These are phyloP conservation scores for Pseudonitzschia delicatissima DNA, from an alignment of 108 stramenopile species.

Conservation along the genomic window DNA sequence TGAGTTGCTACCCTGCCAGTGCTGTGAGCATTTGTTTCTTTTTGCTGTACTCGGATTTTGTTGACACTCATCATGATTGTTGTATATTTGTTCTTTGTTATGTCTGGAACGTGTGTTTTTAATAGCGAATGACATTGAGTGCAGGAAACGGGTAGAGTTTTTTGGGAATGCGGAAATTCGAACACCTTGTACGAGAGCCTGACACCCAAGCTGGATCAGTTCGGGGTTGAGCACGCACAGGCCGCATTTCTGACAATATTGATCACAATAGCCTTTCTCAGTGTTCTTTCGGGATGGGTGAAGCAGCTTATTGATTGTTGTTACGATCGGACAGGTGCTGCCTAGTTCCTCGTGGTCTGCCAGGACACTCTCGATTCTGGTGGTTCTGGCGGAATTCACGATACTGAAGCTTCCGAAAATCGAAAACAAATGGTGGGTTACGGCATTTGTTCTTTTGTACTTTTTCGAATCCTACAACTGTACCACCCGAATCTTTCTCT, in stretches of 20 bases:
- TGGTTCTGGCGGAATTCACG: slow-evolving; percentile 6
- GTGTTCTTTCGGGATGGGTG: slow-evolving; percentile 30
- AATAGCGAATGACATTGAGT: too few relatives aligned
- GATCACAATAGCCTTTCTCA: slow-evolving; percentile 22
- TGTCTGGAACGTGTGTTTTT: too few relatives aligned
- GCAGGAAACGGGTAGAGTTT: slow-evolving; percentile 77
- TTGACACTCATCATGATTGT: too few relatives aligned
- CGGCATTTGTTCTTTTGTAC: slow-evolving; percentile 49
- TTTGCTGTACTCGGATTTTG: too few relatives aligned
- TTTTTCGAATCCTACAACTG: slow-evolving; percentile 72
- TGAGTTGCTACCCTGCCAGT: too few relatives aligned
- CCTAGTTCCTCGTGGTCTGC: slow-evolving; percentile 1
- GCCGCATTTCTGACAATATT: slow-evolving; percentile 26
- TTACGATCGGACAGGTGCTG: too few relatives aligned
- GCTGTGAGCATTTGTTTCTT: too few relatives aligned
- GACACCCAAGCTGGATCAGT: slow-evolving; percentile 27
- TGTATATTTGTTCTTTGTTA: too few relatives aligned
- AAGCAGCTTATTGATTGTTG: slow-evolving; percentile 5
- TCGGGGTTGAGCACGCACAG: slow-evolving; percentile 32
- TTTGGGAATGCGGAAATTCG: slow-evolving; percentile 66
- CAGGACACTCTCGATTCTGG: neutral
- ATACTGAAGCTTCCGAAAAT: slow-evolving; percentile 28
- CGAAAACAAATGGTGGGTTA: slow-evolving; percentile 41
- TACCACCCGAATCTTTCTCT: slow-evolving; percentile 65
- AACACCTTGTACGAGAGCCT: slow-evolving; percentile 31